phyloP scores from a whole-genome alignment of 208 protist species.

The Crithidia fasciculata region DNA sequence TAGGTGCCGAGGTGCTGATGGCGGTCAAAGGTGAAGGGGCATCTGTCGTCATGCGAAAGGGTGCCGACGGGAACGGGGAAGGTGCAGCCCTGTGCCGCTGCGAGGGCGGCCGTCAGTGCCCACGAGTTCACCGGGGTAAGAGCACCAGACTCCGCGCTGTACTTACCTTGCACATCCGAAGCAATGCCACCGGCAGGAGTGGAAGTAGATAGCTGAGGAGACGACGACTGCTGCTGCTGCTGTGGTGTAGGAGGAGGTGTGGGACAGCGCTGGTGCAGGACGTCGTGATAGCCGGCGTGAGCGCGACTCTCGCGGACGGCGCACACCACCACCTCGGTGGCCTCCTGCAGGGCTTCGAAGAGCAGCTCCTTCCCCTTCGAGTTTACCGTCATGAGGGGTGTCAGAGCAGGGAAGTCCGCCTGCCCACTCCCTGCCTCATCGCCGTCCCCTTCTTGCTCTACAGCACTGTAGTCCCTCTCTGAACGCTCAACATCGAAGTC shows the following conservation, averaged over 20 bases:
- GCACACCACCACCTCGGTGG: slow-evolving; percentile 69
- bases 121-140: slow-evolving; percentile 22
- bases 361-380: slow-evolving; percentile 47
- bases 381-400: slow-evolving; percentile 7
- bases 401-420: not conserved
- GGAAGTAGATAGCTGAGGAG: not conserved
- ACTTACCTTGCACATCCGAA: not conserved
- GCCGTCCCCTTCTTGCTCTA: slow-evolving; percentile 6
- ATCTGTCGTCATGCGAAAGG: slow-evolving; percentile 29
- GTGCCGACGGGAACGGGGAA: slow-evolving; percentile 24
- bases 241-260: not conserved
- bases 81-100: slow-evolving; percentile 11
- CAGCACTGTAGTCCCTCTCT: not conserved
- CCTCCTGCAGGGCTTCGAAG: slow-evolving; percentile 44
- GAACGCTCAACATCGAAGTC: not conserved
- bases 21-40: slow-evolving; percentile 41
- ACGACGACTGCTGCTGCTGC: not conserved
- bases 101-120: slow-evolving; percentile 3
- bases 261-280: slow-evolving; percentile 38
- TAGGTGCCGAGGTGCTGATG: slow-evolving; percentile 52
- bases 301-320: slow-evolving; percentile 63
- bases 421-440: not conserved
- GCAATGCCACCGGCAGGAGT: not conserved
- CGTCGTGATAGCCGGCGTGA: slow-evolving; percentile 60
- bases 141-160: not conserved